Evolutionary conservation across 78 protist genomes (phyloP).

Genomic region (Planoprotostelium fungivorum): DNA sequence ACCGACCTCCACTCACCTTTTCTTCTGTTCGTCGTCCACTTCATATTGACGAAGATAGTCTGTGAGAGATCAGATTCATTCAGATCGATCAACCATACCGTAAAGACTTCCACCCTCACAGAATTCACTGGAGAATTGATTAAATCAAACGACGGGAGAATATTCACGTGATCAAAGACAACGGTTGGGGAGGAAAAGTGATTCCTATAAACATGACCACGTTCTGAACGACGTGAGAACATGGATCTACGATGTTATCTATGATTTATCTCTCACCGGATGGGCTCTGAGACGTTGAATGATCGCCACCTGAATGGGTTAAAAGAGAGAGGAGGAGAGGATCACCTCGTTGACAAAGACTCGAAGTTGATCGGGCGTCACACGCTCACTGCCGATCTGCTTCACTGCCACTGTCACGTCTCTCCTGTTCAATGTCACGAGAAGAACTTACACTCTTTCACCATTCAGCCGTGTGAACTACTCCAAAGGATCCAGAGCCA

Average conservation of each 20-base stretch:
- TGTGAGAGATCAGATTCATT: no score
- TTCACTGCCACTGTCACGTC: neutral
- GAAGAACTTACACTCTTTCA: neutral
- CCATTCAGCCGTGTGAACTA: neutral
- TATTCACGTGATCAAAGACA: neutral
- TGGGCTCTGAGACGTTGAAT: neutral
- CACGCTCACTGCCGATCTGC: neutral
- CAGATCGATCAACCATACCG: no score
- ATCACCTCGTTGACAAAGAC: neutral
- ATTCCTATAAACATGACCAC: neutral
- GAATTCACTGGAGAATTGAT: neutral
- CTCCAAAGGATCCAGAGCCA: neutral
- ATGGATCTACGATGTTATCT: neutral
- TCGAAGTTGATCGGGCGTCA: neutral
- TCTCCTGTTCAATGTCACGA: neutral
- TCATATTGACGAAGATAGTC: neutral
- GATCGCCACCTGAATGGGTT: no score
- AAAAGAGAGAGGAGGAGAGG: no score
- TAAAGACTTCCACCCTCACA: neutral
- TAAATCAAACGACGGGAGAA: neutral
- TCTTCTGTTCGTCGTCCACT: neutral
- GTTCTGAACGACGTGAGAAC: no score
- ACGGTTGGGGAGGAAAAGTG: neutral
- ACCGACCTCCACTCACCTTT: neutral
- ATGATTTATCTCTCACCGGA: neutral